Evolutionary conservation across 2,329 filamentous ascomycete genomes (phyloP), one percentile per base, ranked within the genome.

Genomic region (Monosporascus sp.): DNA sequence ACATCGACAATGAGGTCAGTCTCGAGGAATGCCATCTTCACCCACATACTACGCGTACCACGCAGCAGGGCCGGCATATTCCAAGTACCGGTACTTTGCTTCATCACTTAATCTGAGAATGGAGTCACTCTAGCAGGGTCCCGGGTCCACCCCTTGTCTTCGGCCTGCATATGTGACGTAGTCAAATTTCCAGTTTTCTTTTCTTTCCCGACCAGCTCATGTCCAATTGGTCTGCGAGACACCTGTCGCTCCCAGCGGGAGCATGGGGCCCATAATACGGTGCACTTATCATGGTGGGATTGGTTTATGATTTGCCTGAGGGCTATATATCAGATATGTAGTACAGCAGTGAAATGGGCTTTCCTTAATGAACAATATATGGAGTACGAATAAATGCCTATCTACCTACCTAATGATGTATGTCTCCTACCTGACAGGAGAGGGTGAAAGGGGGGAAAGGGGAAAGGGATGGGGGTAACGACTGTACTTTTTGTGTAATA

Each of bases 131-230:
- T 46, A 31, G 24, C 24, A 46, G 16, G 43, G 24, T 9, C 31
- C 14, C 24, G 26, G 43, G 43, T 5, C 27, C 17, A 0, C 22
- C 26, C 43, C 43, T 24, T 31, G 43, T 26, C 43, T 46, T 24
- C 26, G 22, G 24, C 16, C 24, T 46, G 43, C 43, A 46, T n/a
- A 22, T 46, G 43, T 46, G 43, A 46, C 43, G 43, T 46, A 46
- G 43, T 17, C 43, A 46, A 46, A 46, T 46, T 46, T 46, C 43
- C 43, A 46, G 26, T 46, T 31, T 46, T 46, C 43, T 46, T 46
- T 46, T 11, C 16, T 46, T 46, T 31, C 43, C 43, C 43, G 24
- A 31, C 24, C 24, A 31, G 43, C 43, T 8, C 24, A 17, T 27
- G 24, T 27, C 22, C 26, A 26, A 46, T 46, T 31, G 43, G 43